Evolutionary conservation across 2,329 filamentous ascomycete genomes (phyloP), one percentile per base, ranked within the genome.

Genomic region (Verruconis gallopava): DNA sequence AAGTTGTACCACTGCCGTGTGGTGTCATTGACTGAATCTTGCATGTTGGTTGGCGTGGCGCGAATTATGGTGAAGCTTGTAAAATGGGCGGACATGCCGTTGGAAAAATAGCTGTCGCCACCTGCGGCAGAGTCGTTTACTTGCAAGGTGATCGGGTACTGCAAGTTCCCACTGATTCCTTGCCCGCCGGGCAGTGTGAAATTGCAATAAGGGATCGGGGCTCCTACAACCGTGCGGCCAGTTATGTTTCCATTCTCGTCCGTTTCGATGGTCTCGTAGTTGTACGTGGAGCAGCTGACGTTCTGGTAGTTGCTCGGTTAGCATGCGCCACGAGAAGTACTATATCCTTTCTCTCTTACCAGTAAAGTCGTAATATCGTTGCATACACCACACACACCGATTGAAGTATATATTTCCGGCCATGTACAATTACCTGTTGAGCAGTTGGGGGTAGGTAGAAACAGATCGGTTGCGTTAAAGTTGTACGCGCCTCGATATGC

Each of bases 371-470:
- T 46, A 18, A 44, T 35, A 33, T 46, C 37, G 30, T 38, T 38
- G 13, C 45, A 46, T 14, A 41, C 41, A 19, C 38, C 22, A 38
- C 45, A 46, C 2, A 46, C 14, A 14, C 35, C 45, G 21, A 46
- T n/a, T 3, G 45, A 41, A n/a, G 28, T 37, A 15, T 46, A 46
- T 3, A 38, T 32, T 6, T 41, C 20, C 15, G 25, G 15, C 45
- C 45, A 46, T 13, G 45, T 46, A 21, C 45, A 46, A 21, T 46
- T 46, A 2, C 45, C 45, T 6, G 42, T 46, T 4, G 45, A 21
- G n/a, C 45, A 46, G 12, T 25, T 40, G 4, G 45, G 37, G 2
- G 42, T 38, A 1, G 43, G 19, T 14, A 40, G 25, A 19, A 40
- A 40, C 11, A 25, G n/a, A n/a, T 9, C 6, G n/a, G 25, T 9